phyloP scores from a whole-genome alignment of 495 filamentous ascomycete species.

The Penicillium verhagenii region DNA sequence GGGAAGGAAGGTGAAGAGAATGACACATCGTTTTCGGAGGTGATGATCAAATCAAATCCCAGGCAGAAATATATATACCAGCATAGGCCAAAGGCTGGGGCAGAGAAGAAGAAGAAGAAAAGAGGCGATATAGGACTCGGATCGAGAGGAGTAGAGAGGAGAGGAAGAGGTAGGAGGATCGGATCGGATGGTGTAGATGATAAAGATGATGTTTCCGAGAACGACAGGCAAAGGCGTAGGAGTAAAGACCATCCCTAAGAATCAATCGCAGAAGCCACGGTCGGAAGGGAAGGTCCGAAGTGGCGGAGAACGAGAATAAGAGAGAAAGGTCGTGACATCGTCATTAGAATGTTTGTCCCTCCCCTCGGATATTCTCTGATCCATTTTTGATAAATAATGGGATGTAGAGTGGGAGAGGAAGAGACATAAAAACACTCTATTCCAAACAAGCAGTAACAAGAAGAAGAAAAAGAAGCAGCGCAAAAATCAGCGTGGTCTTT shows the following conservation, averaged over 20 bases:
- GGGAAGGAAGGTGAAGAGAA: neutral
- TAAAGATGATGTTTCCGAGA: neutral
- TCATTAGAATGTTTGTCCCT: slow-evolving; percentile 12
- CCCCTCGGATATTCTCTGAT: neutral
- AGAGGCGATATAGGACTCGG: neutral
- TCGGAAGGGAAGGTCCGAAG: slow-evolving; percentile 12
- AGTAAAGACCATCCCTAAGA: slow-evolving; percentile 24
- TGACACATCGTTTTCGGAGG: neutral
- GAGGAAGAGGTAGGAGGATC: neutral
- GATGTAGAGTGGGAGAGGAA: neutral
- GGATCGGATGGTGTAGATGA: too few relatives aligned
- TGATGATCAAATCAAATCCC: slow-evolving; percentile 1
- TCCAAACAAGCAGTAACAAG: slow-evolving; percentile 1
- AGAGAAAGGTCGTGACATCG: slow-evolving; percentile 34
- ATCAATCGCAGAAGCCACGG: slow-evolving; percentile 26
- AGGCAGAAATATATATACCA: neutral
- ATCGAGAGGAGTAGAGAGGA: neutral
- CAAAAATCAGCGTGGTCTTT: neutral
- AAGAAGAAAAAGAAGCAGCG: slow-evolving; percentile 3
- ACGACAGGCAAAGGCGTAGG: neutral
- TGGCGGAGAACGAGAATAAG: slow-evolving; percentile 21
- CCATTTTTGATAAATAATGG: slow-evolving; percentile 5
- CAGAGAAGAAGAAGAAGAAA: neutral
- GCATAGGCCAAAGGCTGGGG: neutral
- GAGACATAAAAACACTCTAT: slow-evolving; percentile 1